Base-by-base conservation (phyloP, 2,329 filamentous ascomycete species). In the Talaromyces sp. region DNA sequence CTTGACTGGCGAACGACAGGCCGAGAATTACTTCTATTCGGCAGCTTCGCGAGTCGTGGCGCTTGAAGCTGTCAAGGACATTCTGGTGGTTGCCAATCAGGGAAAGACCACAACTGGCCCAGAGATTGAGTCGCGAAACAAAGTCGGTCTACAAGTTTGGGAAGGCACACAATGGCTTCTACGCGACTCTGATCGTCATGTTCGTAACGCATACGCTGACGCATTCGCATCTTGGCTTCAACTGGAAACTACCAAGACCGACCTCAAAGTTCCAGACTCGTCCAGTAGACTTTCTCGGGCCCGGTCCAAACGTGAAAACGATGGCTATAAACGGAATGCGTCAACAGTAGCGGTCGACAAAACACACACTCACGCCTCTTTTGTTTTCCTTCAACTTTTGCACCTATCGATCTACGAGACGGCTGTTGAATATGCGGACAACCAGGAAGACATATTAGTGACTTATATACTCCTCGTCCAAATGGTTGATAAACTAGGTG, bases 121-220 rank as follows among this genome's bases (percentile, higher is more conserved):
- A 74, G 84, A 82, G 61, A 86, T 86, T 34, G 85, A 95, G 61
- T 87, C 88, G 5, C 86, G 93, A 68, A 91, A 90, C 74, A 87
- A 84, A 47, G 91, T 96, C 0, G 89, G 91, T 0, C 84, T 96
- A 8, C 86, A 91, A 63, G 90, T 93, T 0, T 99, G 95, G 95
- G 93, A 98, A 77, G 92, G 92, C n/a, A 97, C 93, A 0, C 92
- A 97, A 68, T 97, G 92, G 91, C 86, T 98, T 53, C 81, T 98
- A 22, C 88, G 91, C 43, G 94, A 97, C 72, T 84, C 87, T 0
- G 89, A 93, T 71, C 87, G 87, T 36, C 84, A 87, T 36, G 93
- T 98, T 38, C 88, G 93, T 63, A 89, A 89, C 74, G 91, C 93
- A 0, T 99, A 98, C 71, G 87, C 89, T 6, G 92, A 96, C 76